These are phyloP conservation scores for Discostella pseudostelligera DNA, from an alignment of 108 stramenopile genomes.

Conservation along the genomic window DNA sequence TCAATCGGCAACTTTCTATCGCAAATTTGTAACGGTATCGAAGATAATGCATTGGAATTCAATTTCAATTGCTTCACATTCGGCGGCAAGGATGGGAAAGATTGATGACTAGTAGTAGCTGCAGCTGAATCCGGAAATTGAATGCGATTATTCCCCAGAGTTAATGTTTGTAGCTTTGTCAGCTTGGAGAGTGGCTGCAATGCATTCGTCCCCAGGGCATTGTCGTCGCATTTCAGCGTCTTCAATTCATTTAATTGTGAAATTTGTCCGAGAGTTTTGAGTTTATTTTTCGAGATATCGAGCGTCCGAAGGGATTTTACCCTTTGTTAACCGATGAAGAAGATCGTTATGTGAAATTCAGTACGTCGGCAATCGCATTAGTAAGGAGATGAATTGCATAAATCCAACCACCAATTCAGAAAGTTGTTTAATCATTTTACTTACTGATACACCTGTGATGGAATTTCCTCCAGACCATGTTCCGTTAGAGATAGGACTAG, in stretches of 20 bases:
- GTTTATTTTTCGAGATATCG: slow-evolving; percentile 75
- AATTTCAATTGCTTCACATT: slow-evolving; percentile 67
- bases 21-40: slow-evolving; percentile 7
- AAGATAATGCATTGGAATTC: slow-evolving; percentile 49
- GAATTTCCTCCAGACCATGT: slow-evolving; percentile 69
- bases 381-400: too few species aligned
- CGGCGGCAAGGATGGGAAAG: slow-evolving; percentile 49
- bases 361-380: too few species aligned
- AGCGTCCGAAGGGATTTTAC: slow-evolving; percentile 56
- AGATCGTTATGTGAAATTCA: slow-evolving; percentile 4
- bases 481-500: slow-evolving; percentile 76
- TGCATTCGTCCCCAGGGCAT: slow-evolving; percentile 53
- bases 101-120: slow-evolving; percentile 18
- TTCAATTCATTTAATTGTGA: slow-evolving; percentile 61
- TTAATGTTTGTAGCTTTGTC: slow-evolving; percentile 69
- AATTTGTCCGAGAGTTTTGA: slow-evolving; percentile 51
- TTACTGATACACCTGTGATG: slow-evolving; percentile 67
- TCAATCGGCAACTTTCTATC: slow-evolving; percentile 43
- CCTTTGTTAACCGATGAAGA: slow-evolving; percentile 42
- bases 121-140: slow-evolving; percentile 32
- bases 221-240: slow-evolving; percentile 76
- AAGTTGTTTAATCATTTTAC: slow-evolving; percentile 12
- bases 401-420: neutral
- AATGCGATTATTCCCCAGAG: slow-evolving; percentile 61
- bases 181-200: slow-evolving; percentile 53